Evolutionary conservation across 768 basidiomycete genomes (phyloP).

Genomic region (Lactarius tabidus): DNA sequence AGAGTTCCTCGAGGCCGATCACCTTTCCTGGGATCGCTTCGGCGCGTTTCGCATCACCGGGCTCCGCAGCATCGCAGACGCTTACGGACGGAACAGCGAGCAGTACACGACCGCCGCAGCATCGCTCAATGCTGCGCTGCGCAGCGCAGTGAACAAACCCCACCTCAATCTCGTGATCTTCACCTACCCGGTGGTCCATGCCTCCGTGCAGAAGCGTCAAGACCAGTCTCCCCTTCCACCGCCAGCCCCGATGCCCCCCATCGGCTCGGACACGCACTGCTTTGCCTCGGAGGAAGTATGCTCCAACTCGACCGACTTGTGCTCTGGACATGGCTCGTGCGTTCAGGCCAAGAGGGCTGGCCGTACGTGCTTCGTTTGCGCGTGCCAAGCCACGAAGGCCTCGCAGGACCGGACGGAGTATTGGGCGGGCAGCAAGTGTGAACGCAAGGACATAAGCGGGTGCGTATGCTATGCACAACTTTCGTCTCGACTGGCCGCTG

Average conservation of each 20-base stretch:
- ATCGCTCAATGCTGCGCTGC: conserved; percentile 47
- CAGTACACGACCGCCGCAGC: conserved; percentile 48
- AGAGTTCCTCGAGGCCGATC: conserved; percentile 51
- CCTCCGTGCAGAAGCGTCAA: conserved; percentile 36
- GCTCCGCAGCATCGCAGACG: conserved; percentile 45
- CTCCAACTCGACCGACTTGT: conserved; percentile 55
- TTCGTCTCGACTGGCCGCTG: background rate
- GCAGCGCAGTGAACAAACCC: conserved; percentile 38
- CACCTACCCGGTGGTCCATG: conserved; percentile 37
- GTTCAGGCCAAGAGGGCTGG: conserved; percentile 56
- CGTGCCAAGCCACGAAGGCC: conserved; percentile 45
- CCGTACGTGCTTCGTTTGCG: conserved; percentile 46
- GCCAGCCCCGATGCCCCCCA: conserved; percentile 46
- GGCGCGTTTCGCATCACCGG: conserved; percentile 58
- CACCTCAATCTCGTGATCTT: conserved; percentile 50
- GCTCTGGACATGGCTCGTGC: conserved; percentile 71
- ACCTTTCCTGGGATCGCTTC: conserved; percentile 44
- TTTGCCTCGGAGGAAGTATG: conserved; percentile 53
- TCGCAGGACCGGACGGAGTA: conserved; percentile 52
- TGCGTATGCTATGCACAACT: conserved; percentile 42
- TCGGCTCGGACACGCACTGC: conserved; percentile 60
- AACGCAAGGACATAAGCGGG: conserved; percentile 79
- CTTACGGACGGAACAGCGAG: conserved; percentile 48
- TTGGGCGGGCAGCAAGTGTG: conserved; percentile 76
- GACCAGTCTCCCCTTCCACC: conserved; percentile 43